These are phyloP conservation scores for Leucocoprinus birnbaumii DNA, from an alignment of 768 basidiomycete species.

Conservation along the genomic window DNA sequence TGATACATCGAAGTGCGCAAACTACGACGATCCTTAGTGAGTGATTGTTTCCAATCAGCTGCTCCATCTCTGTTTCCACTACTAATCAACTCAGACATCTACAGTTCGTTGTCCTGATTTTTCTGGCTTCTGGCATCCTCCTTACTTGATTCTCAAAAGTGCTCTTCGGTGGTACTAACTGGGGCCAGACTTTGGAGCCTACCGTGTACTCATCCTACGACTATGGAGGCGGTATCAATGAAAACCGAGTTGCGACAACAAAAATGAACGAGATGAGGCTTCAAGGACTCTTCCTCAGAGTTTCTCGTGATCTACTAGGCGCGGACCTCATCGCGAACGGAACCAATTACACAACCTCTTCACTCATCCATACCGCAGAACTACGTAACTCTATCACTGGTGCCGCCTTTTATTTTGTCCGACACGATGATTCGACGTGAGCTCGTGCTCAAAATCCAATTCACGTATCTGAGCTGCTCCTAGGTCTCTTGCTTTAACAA, in stretches of 20 bases:
- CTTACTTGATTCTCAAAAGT: slow-evolving; percentile 25
- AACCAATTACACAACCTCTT: slow-evolving; percentile 44
- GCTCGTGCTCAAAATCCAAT: slow-evolving; percentile 3
- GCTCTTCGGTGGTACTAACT: slow-evolving; percentile 64
- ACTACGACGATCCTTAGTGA: slow-evolving; percentile 44
- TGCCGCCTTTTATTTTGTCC: slow-evolving; percentile 46
- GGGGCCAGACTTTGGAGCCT: slow-evolving; percentile 56
- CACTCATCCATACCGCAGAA: slow-evolving; percentile 42
- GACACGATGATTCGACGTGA: slow-evolving; percentile 43
- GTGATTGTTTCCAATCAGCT: slow-evolving; percentile 27
- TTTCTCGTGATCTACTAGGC: slow-evolving; percentile 44
- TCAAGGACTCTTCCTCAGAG: slow-evolving; percentile 53
- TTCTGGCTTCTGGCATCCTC: neutral
- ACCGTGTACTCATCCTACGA: slow-evolving; percentile 60
- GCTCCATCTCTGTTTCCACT: slow-evolving; percentile 16
- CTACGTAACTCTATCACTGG: slow-evolving; percentile 41
- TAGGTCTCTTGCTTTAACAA: slow-evolving; percentile 42
- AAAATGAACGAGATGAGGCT: slow-evolving; percentile 54
- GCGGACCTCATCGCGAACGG: slow-evolving; percentile 46
- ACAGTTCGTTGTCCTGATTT: slow-evolving; percentile 31
- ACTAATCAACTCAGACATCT: slow-evolving; percentile 33
- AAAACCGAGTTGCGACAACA: slow-evolving; percentile 42
- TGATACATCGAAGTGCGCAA: slow-evolving; percentile 33
- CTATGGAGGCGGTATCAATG: slow-evolving; percentile 53
- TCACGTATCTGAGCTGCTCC: neutral